A percentile compares a stretch with the other conserved stretches of the same genome.
These are phyloP conservation scores for Chalciporus sp. DNA, from an alignment of 1,284 basidiomycete species.

Conservation along the genomic window DNA sequence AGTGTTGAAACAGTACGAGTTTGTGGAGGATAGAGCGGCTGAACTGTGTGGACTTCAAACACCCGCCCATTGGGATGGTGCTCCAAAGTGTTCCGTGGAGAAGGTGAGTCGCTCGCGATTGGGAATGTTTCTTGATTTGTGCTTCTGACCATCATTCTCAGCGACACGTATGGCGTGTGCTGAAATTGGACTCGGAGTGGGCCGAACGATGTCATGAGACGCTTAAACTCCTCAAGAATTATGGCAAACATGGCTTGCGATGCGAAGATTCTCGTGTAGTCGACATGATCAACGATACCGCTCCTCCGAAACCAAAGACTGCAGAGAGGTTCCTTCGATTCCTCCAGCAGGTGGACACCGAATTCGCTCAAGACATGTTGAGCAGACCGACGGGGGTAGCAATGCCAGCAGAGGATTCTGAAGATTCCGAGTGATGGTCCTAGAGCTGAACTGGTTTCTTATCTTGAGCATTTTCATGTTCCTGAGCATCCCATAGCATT, in stretches of 20 bases:
- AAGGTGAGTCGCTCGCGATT: conserved; percentile 32
- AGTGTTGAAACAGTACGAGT: conserved; percentile 47
- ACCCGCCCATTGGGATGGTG: conserved; percentile 40
- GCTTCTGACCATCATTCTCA: conserved; percentile 26
- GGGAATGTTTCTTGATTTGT: not conserved
- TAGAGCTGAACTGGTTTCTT: not conserved
- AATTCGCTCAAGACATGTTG: conserved; percentile 19
- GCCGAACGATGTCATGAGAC: conserved; percentile 53
- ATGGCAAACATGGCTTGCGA: conserved; percentile 57
- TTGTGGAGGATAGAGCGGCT: conserved; percentile 47
- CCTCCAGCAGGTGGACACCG: conserved; percentile 47
- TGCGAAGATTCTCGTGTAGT: conserved; percentile 51
- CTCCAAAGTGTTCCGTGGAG: conserved; percentile 35
- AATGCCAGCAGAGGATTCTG: not conserved
- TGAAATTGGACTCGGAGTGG: conserved; percentile 49
- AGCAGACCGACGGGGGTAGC: not conserved
- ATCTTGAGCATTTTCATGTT: not conserved
- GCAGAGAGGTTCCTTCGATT: conserved; percentile 50
- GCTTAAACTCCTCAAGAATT: conserved; percentile 50
- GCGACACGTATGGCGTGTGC: conserved; percentile 57
- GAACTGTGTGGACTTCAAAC: conserved; percentile 43
- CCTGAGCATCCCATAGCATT: not conserved
- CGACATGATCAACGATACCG: conserved; percentile 50
- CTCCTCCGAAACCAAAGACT: conserved; percentile 44
- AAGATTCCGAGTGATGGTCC: conserved; percentile 1